Evolutionary conservation across 2,329 filamentous ascomycete species (phyloP).

Genomic region (Chaetoscypha palmicola): DNA sequence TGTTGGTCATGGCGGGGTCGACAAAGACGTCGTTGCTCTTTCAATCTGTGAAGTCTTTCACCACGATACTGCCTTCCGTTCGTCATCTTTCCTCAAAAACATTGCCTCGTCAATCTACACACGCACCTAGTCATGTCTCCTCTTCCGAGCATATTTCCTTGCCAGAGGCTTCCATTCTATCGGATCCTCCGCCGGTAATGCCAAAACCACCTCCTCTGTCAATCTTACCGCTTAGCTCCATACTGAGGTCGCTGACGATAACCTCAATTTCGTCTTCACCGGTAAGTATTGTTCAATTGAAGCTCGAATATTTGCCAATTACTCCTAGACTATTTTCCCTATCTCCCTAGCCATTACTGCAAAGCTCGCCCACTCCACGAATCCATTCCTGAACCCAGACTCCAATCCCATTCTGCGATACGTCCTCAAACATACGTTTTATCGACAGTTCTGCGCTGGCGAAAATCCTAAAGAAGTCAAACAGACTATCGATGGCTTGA

Average conservation of each 20-base stretch:
- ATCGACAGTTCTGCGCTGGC: slow-evolving; percentile 86
- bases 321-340: slow-evolving; percentile 48
- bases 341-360: slow-evolving; percentile 64
- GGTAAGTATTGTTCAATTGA: slow-evolving; percentile 12
- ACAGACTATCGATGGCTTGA: slow-evolving; percentile 56
- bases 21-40: slow-evolving; percentile 15
- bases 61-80: not conserved
- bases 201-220: slow-evolving; percentile 44
- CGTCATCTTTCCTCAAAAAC: slow-evolving; percentile 24
- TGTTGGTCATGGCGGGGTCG: slow-evolving; percentile 18
- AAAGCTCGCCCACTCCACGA: slow-evolving; percentile 62
- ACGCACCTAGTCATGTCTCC: slow-evolving; percentile 14
- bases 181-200: slow-evolving; percentile 14
- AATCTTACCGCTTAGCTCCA: slow-evolving; percentile 56
- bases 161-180: slow-evolving; percentile 8
- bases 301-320: slow-evolving; percentile 16
- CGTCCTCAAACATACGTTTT: slow-evolving; percentile 75
- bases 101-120: slow-evolving; percentile 19
- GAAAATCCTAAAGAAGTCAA: slow-evolving; percentile 64
- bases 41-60: slow-evolving; percentile 10
- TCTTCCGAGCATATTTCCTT: slow-evolving; percentile 12
- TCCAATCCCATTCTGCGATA: slow-evolving; percentile 63
- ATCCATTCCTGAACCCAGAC: slow-evolving; percentile 63
- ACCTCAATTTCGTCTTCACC: slow-evolving; percentile 64
- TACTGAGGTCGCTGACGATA: slow-evolving; percentile 64